These are phyloP conservation scores for Mortierella hygrophila DNA, from an alignment of 192 early-diverging fungal species.

Conservation along the genomic window DNA sequence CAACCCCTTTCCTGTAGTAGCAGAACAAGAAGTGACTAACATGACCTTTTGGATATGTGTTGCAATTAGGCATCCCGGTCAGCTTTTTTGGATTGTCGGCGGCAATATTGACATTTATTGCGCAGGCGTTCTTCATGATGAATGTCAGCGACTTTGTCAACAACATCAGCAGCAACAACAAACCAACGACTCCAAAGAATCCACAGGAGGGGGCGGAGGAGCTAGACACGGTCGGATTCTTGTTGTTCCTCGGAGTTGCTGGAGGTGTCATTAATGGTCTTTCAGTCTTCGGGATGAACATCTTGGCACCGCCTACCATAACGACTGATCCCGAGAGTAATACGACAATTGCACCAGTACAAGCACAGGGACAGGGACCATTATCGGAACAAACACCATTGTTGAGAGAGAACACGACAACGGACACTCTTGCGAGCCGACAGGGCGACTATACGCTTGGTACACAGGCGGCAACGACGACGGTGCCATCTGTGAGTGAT, in stretches of 20 bases:
- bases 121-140: conserved; percentile 33
- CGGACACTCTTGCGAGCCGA: neutral
- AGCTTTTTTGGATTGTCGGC: conserved; percentile 52
- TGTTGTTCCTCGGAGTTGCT: conserved; percentile 32
- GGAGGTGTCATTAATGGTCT: conserved; percentile 28
- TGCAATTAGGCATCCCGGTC: conserved; percentile 32
- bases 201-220: neutral
- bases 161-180: conserved; percentile 2
- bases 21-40: neutral
- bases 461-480: neutral
- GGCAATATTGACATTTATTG: conserved; percentile 17
- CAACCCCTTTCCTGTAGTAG: neutral
- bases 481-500: neutral
- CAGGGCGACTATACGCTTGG: neutral
- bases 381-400: conserved; percentile 14
- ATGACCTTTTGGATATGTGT: neutral
- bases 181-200: neutral
- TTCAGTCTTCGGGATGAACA: conserved; percentile 21
- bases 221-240: conserved; percentile 28
- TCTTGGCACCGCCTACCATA: neutral
- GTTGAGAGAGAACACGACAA: conserved; percentile 1
- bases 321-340: neutral
- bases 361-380: neutral
- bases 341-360: neutral
- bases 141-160: neutral